phyloP scores from a whole-genome alignment of 2,329 filamentous ascomycete genomes.

The Metarhizium robertsii region DNA sequence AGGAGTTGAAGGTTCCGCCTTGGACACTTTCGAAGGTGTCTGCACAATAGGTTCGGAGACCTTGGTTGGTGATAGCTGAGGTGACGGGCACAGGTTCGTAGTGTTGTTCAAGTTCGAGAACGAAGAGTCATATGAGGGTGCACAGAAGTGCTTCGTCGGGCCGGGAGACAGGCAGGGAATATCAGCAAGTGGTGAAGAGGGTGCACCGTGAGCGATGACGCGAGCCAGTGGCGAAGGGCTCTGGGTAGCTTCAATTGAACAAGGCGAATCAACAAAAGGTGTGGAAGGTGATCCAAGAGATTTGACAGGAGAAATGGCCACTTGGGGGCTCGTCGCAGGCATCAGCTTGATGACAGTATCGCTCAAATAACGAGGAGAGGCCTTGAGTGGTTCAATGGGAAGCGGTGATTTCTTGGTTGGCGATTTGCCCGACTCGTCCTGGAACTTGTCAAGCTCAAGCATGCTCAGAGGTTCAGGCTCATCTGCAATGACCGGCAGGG shows the following conservation, averaged over 20 bases:
- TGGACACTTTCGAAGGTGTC: neutral
- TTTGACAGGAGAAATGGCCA: constrained; percentile 21
- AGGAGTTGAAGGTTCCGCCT: neutral
- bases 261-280: constrained; percentile 11
- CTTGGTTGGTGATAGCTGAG: neutral
- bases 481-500: constrained; percentile 19
- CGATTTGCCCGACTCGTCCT: constrained; percentile 16
- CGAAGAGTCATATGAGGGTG: neutral
- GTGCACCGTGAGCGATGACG: neutral
- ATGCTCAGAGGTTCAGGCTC: constrained; percentile 18
- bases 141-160: neutral
- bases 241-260: neutral
- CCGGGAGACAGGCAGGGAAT: neutral
- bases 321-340: constrained; percentile 15
- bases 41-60: neutral
- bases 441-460: constrained; percentile 12
- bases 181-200: neutral
- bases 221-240: neutral
- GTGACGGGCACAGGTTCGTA: too few species aligned
- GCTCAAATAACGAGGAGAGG: constrained; percentile 16
- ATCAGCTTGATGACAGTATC: constrained; percentile 19
- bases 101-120: neutral
- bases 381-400: constrained; percentile 18
- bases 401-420: constrained; percentile 20
- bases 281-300: constrained; percentile 17